Evolutionary conservation across 208 protist genomes (phyloP).

Genomic region (Trypanosoma vivax): DNA sequence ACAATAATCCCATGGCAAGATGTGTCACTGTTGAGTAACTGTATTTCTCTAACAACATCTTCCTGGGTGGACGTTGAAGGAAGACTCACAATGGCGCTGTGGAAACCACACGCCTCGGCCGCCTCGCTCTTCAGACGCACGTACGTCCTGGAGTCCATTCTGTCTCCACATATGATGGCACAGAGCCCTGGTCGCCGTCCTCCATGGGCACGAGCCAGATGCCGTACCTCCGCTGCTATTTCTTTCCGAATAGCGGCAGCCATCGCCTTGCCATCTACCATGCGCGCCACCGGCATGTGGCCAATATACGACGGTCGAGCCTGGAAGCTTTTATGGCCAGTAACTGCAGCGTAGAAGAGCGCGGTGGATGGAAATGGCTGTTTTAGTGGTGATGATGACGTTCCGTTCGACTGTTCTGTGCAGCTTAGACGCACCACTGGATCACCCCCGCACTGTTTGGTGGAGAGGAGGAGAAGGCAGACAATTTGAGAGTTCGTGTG

Average conservation of each 20-base stretch:
- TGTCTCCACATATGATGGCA: constrained; percentile 93
- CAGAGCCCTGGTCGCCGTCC: constrained; percentile 78
- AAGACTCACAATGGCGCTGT: constrained; percentile 67
- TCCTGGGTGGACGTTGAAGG: constrained; percentile 68
- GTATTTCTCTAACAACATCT: constrained; percentile 57
- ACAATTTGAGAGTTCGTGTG: too few species aligned
- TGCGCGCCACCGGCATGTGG: constrained; percentile 49
- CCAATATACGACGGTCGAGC: not conserved
- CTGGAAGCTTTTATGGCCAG: not conserved
- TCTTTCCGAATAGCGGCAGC: constrained; percentile 59
- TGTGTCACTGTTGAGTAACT: constrained; percentile 63
- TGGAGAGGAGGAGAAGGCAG: too few species aligned
- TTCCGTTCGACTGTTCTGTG: too few species aligned
- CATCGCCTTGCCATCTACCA: constrained; percentile 89
- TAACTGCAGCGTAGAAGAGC: not conserved
- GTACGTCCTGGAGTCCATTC: constrained; percentile 93
- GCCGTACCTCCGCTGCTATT: constrained; percentile 49
- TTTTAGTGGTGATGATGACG: too few species aligned
- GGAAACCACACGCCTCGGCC: constrained; percentile 76
- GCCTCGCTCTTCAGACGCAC: constrained; percentile 94
- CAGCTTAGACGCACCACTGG: too few species aligned
- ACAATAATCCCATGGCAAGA: constrained; percentile 92
- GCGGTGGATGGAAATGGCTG: too few species aligned
- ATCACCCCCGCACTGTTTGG: too few species aligned
- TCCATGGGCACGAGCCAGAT: constrained; percentile 28